A percentile compares a stretch with the other conserved stretches of the same genome.
These are phyloP conservation scores for Jackrogersella minutella DNA, from an alignment of 495 filamentous ascomycete species.

Conservation along the genomic window DNA sequence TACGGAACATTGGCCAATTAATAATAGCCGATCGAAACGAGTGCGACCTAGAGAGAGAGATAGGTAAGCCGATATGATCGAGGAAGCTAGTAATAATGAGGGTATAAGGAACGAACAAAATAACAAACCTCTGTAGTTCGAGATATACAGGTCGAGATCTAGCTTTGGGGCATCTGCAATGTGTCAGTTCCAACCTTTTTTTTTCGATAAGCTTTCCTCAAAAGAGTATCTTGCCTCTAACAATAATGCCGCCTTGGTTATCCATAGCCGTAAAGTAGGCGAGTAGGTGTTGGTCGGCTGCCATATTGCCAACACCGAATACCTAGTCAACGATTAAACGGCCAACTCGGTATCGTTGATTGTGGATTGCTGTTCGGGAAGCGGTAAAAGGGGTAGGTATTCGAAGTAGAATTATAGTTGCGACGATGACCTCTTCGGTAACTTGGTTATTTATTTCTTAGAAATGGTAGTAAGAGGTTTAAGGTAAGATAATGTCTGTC, in stretches of 20 bases:
- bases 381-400: neutral
- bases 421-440: neutral
- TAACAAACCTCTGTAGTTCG: constrained; percentile 82
- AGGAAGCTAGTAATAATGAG: neutral
- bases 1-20: constrained; percentile 81
- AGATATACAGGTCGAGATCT: constrained; percentile 90
- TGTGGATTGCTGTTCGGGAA: neutral
- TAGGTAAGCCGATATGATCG: constrained; percentile 23
- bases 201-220: neutral
- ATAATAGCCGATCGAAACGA: constrained; percentile 77
- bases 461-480: neutral
- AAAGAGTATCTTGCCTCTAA: constrained; percentile 50
- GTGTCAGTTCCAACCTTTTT: constrained; percentile 5
- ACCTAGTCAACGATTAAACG: neutral
- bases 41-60: constrained; percentile 65
- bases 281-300: constrained; percentile 43
- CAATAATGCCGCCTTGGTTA: constrained; percentile 53
- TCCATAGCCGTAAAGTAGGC: constrained; percentile 57
- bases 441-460: neutral
- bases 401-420: neutral
- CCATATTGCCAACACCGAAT: constrained; percentile 29
- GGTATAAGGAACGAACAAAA: neutral
- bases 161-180: constrained; percentile 82
- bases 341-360: neutral
- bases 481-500: neutral